These are phyloP conservation scores for Apiospora koreana DNA, from an alignment of 2,329 filamentous ascomycete species.

Conservation along the genomic window DNA sequence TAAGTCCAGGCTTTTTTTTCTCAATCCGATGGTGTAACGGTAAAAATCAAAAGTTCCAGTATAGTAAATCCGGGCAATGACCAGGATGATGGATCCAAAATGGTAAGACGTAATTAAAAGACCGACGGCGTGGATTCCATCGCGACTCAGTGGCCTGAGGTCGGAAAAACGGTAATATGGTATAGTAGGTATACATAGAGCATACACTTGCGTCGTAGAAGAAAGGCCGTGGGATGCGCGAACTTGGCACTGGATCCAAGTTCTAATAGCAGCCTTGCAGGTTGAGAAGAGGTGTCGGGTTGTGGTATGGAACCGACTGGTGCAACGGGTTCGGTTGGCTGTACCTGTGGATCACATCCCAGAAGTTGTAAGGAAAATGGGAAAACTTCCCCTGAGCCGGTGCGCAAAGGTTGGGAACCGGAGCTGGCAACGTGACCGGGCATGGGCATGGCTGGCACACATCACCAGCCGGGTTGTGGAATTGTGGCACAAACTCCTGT, in stretches of 20 bases:
- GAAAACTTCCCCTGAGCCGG: constrained; percentile 40
- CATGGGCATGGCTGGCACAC: constrained; percentile 37
- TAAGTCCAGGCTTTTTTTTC: constrained; percentile 24
- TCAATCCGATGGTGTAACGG: constrained; percentile 11
- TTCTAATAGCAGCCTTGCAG: constrained; percentile 53
- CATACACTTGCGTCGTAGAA: not conserved
- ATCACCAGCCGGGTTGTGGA: constrained; percentile 40
- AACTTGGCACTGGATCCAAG: not conserved
- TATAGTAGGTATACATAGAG: not conserved
- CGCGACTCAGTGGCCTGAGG: not conserved
- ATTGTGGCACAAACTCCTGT: constrained; percentile 51
- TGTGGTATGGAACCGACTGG: constrained; percentile 52
- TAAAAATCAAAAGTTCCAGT: not conserved
- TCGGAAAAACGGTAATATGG: not conserved
- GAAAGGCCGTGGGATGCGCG: not conserved
- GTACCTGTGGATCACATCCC: constrained; percentile 54
- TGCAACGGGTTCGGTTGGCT: constrained; percentile 51
- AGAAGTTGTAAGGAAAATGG: constrained; percentile 42
- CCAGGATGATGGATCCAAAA: not conserved
- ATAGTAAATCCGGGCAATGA: not conserved
- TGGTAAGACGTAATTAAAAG: constrained; percentile 15
- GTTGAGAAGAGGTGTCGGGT: constrained; percentile 53
- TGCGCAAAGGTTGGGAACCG: constrained; percentile 5
- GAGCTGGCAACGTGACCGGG: constrained; percentile 27
- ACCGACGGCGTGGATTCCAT: not conserved